These are phyloP conservation scores for Acidomyces sp. DNA, from an alignment of 495 filamentous ascomycete genomes.

Conservation along the genomic window DNA sequence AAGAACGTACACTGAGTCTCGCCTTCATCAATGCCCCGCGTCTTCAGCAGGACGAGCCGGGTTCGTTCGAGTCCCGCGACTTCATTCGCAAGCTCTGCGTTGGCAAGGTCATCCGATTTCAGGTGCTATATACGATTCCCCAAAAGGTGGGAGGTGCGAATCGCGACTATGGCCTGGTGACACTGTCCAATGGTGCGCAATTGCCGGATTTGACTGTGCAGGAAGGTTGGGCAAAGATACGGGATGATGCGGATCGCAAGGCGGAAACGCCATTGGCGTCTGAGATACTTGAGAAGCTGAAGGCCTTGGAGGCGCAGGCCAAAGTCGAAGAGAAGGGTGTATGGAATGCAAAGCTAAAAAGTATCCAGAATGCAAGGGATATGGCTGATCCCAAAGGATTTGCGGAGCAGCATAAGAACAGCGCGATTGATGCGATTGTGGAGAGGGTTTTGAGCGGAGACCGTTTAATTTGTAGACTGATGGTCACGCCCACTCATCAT, in stretches of 20 bases:
- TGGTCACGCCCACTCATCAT: constrained; percentile 64
- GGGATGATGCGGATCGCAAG: constrained; percentile 81
- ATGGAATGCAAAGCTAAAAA: constrained; percentile 46
- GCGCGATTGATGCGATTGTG: constrained; percentile 59
- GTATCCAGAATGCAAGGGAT: constrained; percentile 68
- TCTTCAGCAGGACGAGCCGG: constrained; percentile 63
- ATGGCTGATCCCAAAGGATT: constrained; percentile 57
- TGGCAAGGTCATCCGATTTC: constrained; percentile 75
- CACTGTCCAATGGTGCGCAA: constrained; percentile 55
- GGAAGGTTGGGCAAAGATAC: constrained; percentile 79
- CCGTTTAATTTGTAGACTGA: constrained; percentile 69
- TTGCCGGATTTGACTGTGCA: constrained; percentile 69
- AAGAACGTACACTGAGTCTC: constrained; percentile 74
- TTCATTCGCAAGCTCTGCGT: constrained; percentile 71
- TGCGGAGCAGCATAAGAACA: constrained; percentile 62
- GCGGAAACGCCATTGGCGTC: constrained; percentile 52
- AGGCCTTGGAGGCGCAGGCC: constrained; percentile 65
- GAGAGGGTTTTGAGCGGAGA: constrained; percentile 88
- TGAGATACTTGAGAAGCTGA: constrained; percentile 59
- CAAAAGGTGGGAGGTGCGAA: constrained; percentile 44
- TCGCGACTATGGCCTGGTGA: constrained; percentile 74
- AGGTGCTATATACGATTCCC: constrained; percentile 69
- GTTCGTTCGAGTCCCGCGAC: constrained; percentile 85
- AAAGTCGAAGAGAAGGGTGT: constrained; percentile 64
- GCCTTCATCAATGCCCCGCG: constrained; percentile 84